phyloP scores from a whole-genome alignment of 163 green algal species.

The Chlamydomonas reinhardtii region DNA sequence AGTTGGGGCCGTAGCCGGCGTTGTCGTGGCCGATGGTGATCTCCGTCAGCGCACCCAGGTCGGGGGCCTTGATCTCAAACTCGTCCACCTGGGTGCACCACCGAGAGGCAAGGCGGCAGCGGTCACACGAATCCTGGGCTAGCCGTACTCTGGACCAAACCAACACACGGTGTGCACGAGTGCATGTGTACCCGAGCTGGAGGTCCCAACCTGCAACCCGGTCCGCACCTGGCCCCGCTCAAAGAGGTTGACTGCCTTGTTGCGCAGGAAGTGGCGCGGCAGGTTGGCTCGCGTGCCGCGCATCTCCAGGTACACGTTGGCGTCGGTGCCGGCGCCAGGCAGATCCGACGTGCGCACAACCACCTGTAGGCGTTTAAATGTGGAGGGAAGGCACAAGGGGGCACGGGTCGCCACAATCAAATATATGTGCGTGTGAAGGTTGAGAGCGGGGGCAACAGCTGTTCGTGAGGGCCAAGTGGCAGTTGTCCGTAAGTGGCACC shows the following conservation, averaged over 20 bases:
- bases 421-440: too few relatives aligned
- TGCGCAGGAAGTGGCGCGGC: conserved; percentile 26
- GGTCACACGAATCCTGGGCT: too few relatives aligned
- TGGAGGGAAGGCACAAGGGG: too few relatives aligned
- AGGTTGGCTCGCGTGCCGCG: conserved; percentile 27
- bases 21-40: conserved; percentile 73
- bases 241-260: conserved; percentile 55
- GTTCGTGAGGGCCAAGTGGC: too few relatives aligned
- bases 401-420: too few relatives aligned
- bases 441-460: too few relatives aligned
- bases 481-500: too few relatives aligned
- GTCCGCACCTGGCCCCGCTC: conserved; percentile 58
- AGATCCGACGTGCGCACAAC: conserved; percentile 51
- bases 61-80: conserved; percentile 52
- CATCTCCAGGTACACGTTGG: conserved; percentile 72
- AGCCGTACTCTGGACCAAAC: too few relatives aligned
- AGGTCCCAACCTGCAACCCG: too few relatives aligned
- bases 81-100: conserved; percentile 30
- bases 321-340: conserved; percentile 56
- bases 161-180: too few relatives aligned
- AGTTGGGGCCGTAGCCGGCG: conserved; percentile 48
- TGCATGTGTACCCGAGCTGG: too few relatives aligned
- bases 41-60: conserved; percentile 61
- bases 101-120: too few relatives aligned
- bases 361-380: conserved; percentile 55